phyloP scores from a whole-genome alignment of 208 protist genomes.

The Trichomonas vaginalis region DNA sequence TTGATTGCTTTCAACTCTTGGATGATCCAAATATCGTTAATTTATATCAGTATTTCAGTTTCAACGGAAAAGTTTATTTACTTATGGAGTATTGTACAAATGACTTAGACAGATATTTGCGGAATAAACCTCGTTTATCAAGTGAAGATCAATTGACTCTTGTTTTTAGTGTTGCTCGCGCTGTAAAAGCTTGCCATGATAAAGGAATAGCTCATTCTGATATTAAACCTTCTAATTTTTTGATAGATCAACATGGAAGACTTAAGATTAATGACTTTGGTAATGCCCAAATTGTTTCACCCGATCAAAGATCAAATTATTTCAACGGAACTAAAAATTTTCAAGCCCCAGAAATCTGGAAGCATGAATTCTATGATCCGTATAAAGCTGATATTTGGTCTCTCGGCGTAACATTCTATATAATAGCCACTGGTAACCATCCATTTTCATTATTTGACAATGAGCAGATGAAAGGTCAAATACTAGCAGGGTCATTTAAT shows the following conservation, averaged over 20 bases:
- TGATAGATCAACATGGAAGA: background rate
- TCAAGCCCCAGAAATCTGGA: background rate
- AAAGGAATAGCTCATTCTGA: background rate
- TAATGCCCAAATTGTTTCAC: too few relatives aligned
- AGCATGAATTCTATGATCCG: background rate
- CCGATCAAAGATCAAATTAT: background rate
- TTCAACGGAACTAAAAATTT: background rate
- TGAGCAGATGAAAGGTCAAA: background rate
- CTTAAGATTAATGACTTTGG: background rate
- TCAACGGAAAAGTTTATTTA: background rate
- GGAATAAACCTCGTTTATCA: background rate
- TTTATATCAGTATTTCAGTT: background rate
- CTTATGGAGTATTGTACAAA: background rate
- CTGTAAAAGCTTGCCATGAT: background rate
- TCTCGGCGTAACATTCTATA: background rate
- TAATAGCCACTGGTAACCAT: background rate
- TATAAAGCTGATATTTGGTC: background rate
- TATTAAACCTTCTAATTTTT: background rate
- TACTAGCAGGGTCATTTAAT: background rate
- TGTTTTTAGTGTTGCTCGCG: background rate
- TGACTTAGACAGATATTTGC: background rate
- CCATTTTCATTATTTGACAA: background rate
- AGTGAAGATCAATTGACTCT: background rate
- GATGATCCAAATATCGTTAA: background rate
- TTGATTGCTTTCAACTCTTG: background rate